Conservation (phyloP, 345 rosid species). For the Kandelia obovata region DNA sequence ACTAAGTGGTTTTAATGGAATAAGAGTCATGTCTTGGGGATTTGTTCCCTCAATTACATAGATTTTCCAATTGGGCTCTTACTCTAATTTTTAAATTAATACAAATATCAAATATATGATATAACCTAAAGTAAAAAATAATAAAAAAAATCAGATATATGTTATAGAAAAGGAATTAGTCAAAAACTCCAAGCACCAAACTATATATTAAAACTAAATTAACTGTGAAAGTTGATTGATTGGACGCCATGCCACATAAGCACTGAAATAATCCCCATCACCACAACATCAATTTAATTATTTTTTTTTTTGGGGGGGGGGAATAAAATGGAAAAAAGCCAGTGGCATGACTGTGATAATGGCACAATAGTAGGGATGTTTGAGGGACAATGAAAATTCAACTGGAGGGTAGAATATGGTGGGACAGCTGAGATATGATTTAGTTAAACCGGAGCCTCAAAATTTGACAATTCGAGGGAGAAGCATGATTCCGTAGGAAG, state of each 20-base stretch:
- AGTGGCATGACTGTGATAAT: conserved; percentile 10
- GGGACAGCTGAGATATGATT: conserved; percentile 47
- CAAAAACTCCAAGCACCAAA: conserved; percentile 5
- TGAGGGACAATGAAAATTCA: conserved; percentile 10
- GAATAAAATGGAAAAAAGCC: not conserved
- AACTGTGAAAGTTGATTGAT: too few species aligned
- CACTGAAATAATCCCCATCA: conserved; percentile 12
- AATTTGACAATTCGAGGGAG: conserved; percentile 43
- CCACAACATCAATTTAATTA: not conserved
- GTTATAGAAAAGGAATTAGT: not conserved
- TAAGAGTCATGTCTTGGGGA: too few species aligned
- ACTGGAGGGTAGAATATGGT: conserved; percentile 21
- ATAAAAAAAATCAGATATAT: not conserved
- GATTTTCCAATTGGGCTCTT: too few species aligned
- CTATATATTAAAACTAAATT: not conserved
- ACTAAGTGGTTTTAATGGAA: too few species aligned
- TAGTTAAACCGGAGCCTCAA: conserved; percentile 49
- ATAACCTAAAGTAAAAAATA: too few species aligned
- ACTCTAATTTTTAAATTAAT: too few species aligned
- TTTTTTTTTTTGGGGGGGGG: not conserved
- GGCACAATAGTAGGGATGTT: not conserved
- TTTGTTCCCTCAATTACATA: too few species aligned
- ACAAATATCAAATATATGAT: too few species aligned
- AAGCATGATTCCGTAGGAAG: conserved; percentile 43
- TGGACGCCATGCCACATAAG: not conserved